Conservation (phyloP, 169 alveolate species). For the Plasmodium relictum region DNA sequence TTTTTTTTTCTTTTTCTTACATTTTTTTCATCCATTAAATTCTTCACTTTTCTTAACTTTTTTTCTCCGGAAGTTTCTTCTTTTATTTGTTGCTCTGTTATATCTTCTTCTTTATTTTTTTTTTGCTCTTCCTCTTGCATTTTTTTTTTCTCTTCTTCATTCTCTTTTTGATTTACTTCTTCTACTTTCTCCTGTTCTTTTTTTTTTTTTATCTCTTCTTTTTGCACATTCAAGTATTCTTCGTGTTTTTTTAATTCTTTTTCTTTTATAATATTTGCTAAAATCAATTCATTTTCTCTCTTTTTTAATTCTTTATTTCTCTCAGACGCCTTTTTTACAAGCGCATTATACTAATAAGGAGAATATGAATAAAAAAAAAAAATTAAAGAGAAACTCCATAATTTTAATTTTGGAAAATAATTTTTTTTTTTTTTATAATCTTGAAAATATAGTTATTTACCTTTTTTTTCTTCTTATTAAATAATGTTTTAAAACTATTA, state of each 20-base stretch:
- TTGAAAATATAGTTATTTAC: not conserved
- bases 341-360: constrained; percentile 16
- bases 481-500: constrained; percentile 5
- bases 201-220: constrained; percentile 21
- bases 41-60: constrained; percentile 24
- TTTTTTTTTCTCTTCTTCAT: not conserved
- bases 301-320: constrained; percentile 31
- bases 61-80: not conserved
- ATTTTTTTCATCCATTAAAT: constrained; percentile 6
- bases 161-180: not conserved
- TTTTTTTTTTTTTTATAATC: no score
- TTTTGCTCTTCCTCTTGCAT: not conserved
- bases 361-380: not conserved
- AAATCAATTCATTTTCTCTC: constrained; percentile 10
- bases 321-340: constrained; percentile 11
- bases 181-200: not conserved
- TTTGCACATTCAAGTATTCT: constrained; percentile 28
- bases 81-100: not conserved
- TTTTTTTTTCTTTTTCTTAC: constrained; percentile 15
- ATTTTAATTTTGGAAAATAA: not conserved
- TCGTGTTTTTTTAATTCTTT: constrained; percentile 30
- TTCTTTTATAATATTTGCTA: not conserved
- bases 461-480: constrained; percentile 48
- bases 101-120: not conserved
- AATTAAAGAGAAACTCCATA: not conserved